Conservation (phyloP, 2,329 filamentous ascomycete species). For the Colletotrichum sp. region DNA sequence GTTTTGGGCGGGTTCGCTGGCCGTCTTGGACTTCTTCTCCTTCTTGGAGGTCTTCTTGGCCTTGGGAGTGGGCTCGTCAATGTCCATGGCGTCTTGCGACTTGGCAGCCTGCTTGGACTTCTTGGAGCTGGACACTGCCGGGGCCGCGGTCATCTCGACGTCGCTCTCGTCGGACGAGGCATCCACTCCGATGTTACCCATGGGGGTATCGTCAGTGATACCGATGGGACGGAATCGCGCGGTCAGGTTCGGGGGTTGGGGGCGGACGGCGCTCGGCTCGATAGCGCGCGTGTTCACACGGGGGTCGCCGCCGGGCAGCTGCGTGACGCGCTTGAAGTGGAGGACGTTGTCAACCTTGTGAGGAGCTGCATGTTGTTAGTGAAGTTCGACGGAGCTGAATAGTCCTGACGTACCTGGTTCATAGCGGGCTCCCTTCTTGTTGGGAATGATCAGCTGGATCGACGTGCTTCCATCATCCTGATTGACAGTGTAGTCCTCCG, state of each 20-base stretch:
- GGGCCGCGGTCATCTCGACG: conserved; percentile 48
- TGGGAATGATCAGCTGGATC: conserved; percentile 67
- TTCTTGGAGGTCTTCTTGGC: conserved; percentile 28
- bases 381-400: neutral
- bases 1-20: neutral
- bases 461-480: conserved; percentile 50
- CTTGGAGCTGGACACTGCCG: conserved; percentile 32
- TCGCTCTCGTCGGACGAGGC: conserved; percentile 48
- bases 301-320: conserved; percentile 50
- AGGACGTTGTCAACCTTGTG: conserved; percentile 63
- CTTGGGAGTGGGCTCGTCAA: conserved; percentile 22
- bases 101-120: conserved; percentile 37
- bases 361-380: conserved; percentile 25
- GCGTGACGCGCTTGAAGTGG: conserved; percentile 68
- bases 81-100: conserved; percentile 26
- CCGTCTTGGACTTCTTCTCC: conserved; percentile 34
- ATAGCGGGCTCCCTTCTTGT: conserved; percentile 58
- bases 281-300: conserved; percentile 40
- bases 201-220: conserved; percentile 37
- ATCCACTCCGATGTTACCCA: conserved; percentile 44
- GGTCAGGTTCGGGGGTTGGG: conserved; percentile 71
- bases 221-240: conserved; percentile 73
- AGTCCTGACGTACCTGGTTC: conserved; percentile 50
- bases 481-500: conserved; percentile 65
- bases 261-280: conserved; percentile 54